Percentiles rank a stretch among this genome's conserved stretches.
phyloP scores from a whole-genome alignment of 1,284 basidiomycete species.

The Pseudozyma hubeiensis region DNA sequence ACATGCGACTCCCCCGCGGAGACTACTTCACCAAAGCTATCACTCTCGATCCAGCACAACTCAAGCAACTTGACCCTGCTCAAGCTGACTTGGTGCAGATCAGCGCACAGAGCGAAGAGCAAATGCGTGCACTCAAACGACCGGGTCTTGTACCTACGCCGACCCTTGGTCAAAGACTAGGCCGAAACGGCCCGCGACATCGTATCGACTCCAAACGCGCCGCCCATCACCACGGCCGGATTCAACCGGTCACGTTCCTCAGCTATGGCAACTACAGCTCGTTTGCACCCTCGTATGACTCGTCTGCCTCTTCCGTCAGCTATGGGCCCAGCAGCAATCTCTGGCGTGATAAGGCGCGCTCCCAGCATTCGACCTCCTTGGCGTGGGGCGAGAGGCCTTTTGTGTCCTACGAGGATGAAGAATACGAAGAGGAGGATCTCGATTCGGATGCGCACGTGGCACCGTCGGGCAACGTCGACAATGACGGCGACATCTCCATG shows the following conservation, averaged over 20 bases:
- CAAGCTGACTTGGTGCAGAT: constrained; percentile 58
- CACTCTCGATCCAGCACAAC: constrained; percentile 24
- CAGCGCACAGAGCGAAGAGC: constrained; percentile 39
- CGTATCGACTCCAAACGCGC: constrained; percentile 24
- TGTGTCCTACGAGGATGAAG: constrained; percentile 6
- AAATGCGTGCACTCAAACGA: constrained; percentile 27
- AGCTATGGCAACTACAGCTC: constrained; percentile 60
- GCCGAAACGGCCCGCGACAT: constrained; percentile 20
- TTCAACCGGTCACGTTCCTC: constrained; percentile 48
- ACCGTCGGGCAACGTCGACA: constrained; percentile 9
- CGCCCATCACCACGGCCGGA: constrained; percentile 17
- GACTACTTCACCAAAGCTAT: constrained; percentile 66
- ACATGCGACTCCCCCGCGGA: constrained; percentile 62
- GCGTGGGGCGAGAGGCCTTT: constrained; percentile 35
- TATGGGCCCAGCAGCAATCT: constrained; percentile 28
- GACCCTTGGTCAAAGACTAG: constrained; percentile 46
- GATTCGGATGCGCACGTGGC: constrained; percentile 6
- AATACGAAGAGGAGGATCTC: constrained; percentile 11
- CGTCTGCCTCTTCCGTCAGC: constrained; percentile 42
- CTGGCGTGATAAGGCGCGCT: constrained; percentile 24
- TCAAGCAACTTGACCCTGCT: constrained; percentile 47
- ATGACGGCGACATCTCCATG: constrained; percentile 17
- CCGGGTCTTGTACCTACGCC: constrained; percentile 33
- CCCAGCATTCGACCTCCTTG: constrained; percentile 18
- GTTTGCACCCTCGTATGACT: constrained; percentile 62